Evolutionary conservation across 2,329 filamentous ascomycete species (phyloP).

Genomic region (Diaporthe eres): DNA sequence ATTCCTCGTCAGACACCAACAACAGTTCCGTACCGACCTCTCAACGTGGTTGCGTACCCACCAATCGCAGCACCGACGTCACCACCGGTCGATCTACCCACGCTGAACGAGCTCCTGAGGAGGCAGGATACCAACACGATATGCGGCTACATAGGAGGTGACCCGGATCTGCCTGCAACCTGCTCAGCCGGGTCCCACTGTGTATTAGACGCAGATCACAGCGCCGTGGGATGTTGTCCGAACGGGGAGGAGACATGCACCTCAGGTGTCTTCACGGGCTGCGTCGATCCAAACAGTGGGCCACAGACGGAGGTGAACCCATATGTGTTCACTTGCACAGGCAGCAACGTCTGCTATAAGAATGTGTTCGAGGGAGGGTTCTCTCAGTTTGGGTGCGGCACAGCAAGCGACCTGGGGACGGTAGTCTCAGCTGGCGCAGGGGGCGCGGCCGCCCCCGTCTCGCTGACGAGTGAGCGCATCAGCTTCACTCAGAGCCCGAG

Average conservation of each 20-base stretch:
- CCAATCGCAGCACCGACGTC: conserved; percentile 55
- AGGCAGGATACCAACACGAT: conserved; percentile 65
- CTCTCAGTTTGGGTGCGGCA: conserved; percentile 71
- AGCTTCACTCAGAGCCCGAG: conserved; percentile 57
- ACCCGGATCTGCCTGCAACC: conserved; percentile 67
- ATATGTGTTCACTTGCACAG: conserved; percentile 70
- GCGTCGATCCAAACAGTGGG: conserved; percentile 66
- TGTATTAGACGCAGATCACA: conserved; percentile 64
- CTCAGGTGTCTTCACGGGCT: conserved; percentile 69
- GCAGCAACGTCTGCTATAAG: conserved; percentile 66
- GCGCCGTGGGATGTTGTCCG: conserved; percentile 70
- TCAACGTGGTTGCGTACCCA: conserved; percentile 53
- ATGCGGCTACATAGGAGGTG: conserved; percentile 70
- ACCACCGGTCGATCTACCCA: conserved; percentile 53
- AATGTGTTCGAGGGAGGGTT: conserved; percentile 69
- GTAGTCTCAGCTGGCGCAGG: conserved; percentile 63
- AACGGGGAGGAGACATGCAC: conserved; percentile 64
- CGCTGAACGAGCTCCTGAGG: conserved; percentile 53
- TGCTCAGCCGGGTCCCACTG: conserved; percentile 72
- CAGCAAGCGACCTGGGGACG: conserved; percentile 62
- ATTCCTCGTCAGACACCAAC: conserved; percentile 46
- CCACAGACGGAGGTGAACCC: conserved; percentile 67
- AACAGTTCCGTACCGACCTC: conserved; percentile 48
- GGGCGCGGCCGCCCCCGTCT: conserved; percentile 55
- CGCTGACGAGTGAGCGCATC: conserved; percentile 57